phyloP scores from a whole-genome alignment of 202 grass and related monocot genomes.

The Brachypodium distachyon region DNA sequence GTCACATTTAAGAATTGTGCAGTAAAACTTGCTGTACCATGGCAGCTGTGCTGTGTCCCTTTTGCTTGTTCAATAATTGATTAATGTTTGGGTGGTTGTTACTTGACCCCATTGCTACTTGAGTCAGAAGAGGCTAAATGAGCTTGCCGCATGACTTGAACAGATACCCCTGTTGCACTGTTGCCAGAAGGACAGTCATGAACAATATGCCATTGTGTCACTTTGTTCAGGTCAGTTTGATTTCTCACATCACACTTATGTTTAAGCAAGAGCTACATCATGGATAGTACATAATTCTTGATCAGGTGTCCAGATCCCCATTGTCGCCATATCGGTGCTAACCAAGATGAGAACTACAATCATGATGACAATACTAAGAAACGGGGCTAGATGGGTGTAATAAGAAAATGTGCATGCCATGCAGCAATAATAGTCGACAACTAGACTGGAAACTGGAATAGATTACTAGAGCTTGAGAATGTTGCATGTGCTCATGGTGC shows the following conservation, averaged over 20 bases:
- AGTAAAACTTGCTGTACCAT: neutral
- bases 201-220: neutral
- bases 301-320: neutral
- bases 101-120: neutral
- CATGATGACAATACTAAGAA: neutral
- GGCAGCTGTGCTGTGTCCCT: neutral
- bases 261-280: neutral
- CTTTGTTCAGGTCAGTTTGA: neutral
- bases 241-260: neutral
- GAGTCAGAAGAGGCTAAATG: neutral
- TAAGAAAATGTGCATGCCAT: neutral
- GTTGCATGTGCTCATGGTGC: neutral
- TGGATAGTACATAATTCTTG: neutral
- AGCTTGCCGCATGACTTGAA: neutral
- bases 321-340: neutral
- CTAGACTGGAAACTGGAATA: neutral
- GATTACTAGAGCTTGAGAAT: neutral
- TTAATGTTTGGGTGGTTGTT: neutral
- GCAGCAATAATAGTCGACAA: neutral
- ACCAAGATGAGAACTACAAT: neutral
- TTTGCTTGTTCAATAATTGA: neutral
- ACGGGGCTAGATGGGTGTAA: neutral
- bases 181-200: neutral
- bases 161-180: neutral
- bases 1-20: neutral